phyloP scores from a whole-genome alignment of 2,329 filamentous ascomycete species.

The Clathrospora elynae region DNA sequence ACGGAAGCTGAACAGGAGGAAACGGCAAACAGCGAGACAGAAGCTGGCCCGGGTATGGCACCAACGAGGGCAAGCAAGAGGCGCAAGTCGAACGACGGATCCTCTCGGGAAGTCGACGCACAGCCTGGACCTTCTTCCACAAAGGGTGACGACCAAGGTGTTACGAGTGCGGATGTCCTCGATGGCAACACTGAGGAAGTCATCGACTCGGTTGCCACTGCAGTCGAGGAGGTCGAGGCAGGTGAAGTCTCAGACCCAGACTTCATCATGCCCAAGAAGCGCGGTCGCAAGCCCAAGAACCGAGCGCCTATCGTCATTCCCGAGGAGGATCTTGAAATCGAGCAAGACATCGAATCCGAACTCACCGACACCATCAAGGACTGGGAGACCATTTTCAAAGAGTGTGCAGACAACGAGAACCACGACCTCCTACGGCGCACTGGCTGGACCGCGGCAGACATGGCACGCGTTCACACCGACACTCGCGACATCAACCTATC shows the following conservation, averaged over 20 bases:
- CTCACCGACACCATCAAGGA: constrained; percentile 47
- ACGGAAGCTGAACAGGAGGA: constrained; percentile 7
- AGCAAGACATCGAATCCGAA: constrained; percentile 54
- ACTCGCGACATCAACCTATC: constrained; percentile 27
- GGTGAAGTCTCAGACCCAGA: constrained; percentile 20
- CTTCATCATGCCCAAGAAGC: constrained; percentile 43
- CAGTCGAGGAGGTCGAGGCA: constrained; percentile 24
- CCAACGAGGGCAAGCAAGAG: constrained; percentile 30
- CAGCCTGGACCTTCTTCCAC: constrained; percentile 12
- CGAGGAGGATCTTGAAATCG: constrained; percentile 54
- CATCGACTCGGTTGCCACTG: constrained; percentile 29
- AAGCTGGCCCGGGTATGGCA: constrained; percentile 15
- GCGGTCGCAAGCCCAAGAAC: constrained; percentile 45
- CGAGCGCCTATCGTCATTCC: constrained; percentile 44
- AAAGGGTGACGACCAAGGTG: constrained; percentile 7
- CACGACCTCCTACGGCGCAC: constrained; percentile 36
- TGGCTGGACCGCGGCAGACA: constrained; percentile 35
- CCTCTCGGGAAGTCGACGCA: constrained; percentile 14
- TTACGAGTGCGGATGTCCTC: constrained; percentile 24
- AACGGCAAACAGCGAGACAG: constrained; percentile 10
- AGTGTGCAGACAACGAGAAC: constrained; percentile 37
- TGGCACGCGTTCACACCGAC: constrained; percentile 35
- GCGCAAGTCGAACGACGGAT: constrained; percentile 29
- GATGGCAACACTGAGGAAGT: constrained; percentile 30
- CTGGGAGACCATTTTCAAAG: constrained; percentile 38